These are phyloP conservation scores for Penicillium egyptiacum DNA, from an alignment of 495 filamentous ascomycete genomes.

Conservation along the genomic window DNA sequence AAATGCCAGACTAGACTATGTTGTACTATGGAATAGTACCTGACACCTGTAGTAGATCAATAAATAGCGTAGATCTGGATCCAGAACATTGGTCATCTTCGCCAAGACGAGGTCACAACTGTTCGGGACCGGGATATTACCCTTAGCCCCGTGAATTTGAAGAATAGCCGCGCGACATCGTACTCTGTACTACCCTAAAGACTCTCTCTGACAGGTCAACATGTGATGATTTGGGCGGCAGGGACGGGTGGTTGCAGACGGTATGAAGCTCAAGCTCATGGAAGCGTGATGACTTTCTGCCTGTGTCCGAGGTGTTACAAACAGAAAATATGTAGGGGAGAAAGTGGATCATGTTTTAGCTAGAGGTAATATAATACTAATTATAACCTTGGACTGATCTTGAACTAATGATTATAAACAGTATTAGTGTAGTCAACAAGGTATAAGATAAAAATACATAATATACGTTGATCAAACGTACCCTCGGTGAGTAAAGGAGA, in stretches of 20 bases:
- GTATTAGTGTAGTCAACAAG: too few species aligned
- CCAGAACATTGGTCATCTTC: constrained; percentile 3
- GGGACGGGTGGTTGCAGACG: constrained; percentile 19
- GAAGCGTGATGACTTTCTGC: constrained; percentile 9
- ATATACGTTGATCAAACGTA: neutral
- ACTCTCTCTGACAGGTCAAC: constrained; percentile 6
- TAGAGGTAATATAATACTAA: neutral
- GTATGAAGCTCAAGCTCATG: constrained; percentile 18
- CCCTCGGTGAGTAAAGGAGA: neutral
- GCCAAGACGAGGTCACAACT: constrained; percentile 10
- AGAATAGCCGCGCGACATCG: constrained; percentile 12
- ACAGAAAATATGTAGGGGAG: constrained; percentile 7
- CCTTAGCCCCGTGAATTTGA: neutral
- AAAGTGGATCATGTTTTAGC: constrained; percentile 9
- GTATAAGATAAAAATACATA: too few species aligned
- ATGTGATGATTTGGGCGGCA: constrained; percentile 20
- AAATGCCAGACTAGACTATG: neutral
- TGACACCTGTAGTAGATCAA: neutral
- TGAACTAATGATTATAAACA: too few species aligned
- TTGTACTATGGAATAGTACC: too few species aligned
- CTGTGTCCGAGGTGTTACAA: constrained; percentile 18
- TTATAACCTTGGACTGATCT: too few species aligned
- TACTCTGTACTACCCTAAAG: neutral
- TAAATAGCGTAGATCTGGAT: neutral
- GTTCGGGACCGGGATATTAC: neutral